Conservation (phyloP, 768 basidiomycete species). For the Kwoniella sp. region DNA sequence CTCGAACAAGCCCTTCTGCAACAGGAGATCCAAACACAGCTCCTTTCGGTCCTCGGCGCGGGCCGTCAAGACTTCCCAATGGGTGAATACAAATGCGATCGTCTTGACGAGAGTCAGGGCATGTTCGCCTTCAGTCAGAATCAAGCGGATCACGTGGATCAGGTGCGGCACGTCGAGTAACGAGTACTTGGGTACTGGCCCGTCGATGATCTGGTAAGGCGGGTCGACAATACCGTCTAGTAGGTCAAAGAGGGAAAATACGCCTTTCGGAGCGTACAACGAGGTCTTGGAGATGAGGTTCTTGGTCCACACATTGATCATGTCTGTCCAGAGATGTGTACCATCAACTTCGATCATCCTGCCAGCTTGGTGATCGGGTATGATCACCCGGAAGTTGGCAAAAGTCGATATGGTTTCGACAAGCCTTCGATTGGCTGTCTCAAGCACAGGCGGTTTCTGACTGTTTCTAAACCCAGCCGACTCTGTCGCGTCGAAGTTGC, state of each 20-base stretch:
- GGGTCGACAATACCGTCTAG: slow-evolving; percentile 52
- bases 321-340: slow-evolving; percentile 46
- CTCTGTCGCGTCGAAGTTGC: slow-evolving; percentile 51
- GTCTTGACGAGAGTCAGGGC: slow-evolving; percentile 52
- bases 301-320: slow-evolving; percentile 52
- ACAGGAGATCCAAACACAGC: slow-evolving; percentile 50
- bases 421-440: slow-evolving; percentile 53
- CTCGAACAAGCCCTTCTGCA: slow-evolving; percentile 51
- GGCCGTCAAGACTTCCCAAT: slow-evolving; percentile 51
- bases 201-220: slow-evolving; percentile 27
- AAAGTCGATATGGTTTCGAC: slow-evolving; percentile 52
- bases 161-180: slow-evolving; percentile 52
- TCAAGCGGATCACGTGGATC: slow-evolving; percentile 48
- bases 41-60: slow-evolving; percentile 47
- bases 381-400: slow-evolving; percentile 35
- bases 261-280: slow-evolving; percentile 52
- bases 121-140: slow-evolving; percentile 52
- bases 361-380: slow-evolving; percentile 22
- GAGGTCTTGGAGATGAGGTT: slow-evolving; percentile 50
- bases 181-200: slow-evolving; percentile 7
- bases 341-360: slow-evolving; percentile 45
- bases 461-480: slow-evolving; percentile 51
- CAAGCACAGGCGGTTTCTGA: slow-evolving; percentile 54
- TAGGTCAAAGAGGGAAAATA: slow-evolving; percentile 53
- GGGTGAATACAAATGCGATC: slow-evolving; percentile 53